Conservation (phyloP, 2,329 filamentous ascomycete genomes). For the Monilinia laxa region DNA sequence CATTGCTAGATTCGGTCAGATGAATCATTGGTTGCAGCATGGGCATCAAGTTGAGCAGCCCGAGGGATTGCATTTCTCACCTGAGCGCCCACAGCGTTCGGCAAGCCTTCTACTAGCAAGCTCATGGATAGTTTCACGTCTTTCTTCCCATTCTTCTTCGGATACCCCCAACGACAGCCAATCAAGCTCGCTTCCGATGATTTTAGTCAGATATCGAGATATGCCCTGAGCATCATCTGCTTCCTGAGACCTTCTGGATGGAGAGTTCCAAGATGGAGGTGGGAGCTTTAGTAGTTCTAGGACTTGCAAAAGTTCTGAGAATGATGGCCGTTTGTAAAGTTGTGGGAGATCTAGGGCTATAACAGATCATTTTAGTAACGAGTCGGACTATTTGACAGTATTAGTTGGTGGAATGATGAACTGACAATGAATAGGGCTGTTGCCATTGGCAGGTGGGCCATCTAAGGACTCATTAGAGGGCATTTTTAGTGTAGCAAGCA, state of each 20-base stretch:
- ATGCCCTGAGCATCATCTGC: conserved; percentile 50
- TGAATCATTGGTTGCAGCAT: background rate
- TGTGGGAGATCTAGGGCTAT: conserved; percentile 76
- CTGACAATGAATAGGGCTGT: conserved; percentile 20
- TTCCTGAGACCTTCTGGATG: conserved; percentile 40
- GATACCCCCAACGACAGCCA: conserved; percentile 56
- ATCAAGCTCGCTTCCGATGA: conserved; percentile 63
- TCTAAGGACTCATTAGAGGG: conserved; percentile 14
- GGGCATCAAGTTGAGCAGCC: background rate
- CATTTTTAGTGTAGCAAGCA: conserved; percentile 2
- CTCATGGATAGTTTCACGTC: conserved; percentile 71
- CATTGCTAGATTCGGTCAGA: conserved; percentile 50
- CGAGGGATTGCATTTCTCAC: conserved; percentile 42
- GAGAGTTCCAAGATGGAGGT: conserved; percentile 64
- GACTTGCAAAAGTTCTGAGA: conserved; percentile 59
- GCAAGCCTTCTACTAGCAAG: conserved; percentile 76
- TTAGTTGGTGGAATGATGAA: background rate
- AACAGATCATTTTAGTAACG: background rate
- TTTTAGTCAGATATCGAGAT: conserved; percentile 65
- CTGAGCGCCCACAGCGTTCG: conserved; percentile 78
- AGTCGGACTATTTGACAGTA: no score
- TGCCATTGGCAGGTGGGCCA: background rate
- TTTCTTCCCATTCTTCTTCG: conserved; percentile 41
- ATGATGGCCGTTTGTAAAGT: conserved; percentile 72
- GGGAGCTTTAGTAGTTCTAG: conserved; percentile 66